These are phyloP conservation scores for Begonia masoniana DNA, from an alignment of 306 rosid species.

Conservation along the genomic window DNA sequence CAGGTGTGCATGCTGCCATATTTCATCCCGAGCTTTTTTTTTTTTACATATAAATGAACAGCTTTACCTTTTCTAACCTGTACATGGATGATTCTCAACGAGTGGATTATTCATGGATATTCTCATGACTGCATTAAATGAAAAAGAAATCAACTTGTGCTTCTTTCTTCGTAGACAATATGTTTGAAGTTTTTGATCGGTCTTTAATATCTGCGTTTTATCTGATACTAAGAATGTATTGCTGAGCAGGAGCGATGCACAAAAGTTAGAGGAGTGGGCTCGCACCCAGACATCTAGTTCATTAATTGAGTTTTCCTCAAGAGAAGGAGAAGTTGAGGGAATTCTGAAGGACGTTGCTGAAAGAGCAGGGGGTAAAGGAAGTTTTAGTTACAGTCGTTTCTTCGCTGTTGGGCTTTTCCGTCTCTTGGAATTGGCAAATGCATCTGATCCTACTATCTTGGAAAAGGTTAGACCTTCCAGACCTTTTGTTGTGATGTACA, in stretches of 20 bases:
- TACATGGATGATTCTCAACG: no score
- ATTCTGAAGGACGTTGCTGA: conserved; percentile 70
- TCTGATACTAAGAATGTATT: no score
- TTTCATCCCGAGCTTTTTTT: no score
- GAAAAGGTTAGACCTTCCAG: conserved; percentile 56
- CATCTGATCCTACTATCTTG: conserved; percentile 72
- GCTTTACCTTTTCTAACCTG: no score
- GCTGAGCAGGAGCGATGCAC: conserved; percentile 55
- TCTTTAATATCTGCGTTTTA: no score
- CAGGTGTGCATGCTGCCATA: conserved; percentile 37
- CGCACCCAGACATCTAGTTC: conserved; percentile 61
- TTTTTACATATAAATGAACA: no score
- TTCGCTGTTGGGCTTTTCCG: conserved; percentile 95
- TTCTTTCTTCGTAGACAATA: background rate
- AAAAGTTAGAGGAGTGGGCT: conserved; percentile 94
- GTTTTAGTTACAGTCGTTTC: conserved; percentile 90
- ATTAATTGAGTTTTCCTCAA: conserved; percentile 67
- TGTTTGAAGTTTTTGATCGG: no score
- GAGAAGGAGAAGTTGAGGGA: conserved; percentile 87
- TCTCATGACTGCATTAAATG: background rate
- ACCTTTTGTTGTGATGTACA: background rate
- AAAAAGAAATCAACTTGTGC: background rate
- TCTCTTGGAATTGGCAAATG: conserved; percentile 89
- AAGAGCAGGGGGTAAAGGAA: conserved; percentile 67
- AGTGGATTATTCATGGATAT: no score